phyloP scores from a whole-genome alignment of 768 basidiomycete species.

The Phlegmacium glaucopus region DNA sequence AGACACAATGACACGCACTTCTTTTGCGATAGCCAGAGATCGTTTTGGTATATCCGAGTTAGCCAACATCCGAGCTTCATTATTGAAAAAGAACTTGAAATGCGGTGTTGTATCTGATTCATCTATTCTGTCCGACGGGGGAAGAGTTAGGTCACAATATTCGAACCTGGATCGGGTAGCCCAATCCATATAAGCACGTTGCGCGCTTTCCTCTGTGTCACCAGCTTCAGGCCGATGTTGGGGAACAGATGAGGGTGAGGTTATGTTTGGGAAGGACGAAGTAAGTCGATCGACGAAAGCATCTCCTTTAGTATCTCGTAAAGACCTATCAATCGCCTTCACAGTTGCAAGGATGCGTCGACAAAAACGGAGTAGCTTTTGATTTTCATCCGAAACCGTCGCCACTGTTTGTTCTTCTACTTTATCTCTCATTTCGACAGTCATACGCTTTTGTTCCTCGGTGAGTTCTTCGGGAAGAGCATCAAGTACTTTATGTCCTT shows the following conservation, averaged over 20 bases:
- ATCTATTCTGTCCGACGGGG: constrained; percentile 20
- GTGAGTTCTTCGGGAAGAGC: constrained; percentile 63
- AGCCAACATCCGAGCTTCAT: constrained; percentile 80
- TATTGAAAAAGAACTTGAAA: constrained; percentile 81
- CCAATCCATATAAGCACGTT: constrained; percentile 80
- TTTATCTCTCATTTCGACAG: constrained; percentile 62
- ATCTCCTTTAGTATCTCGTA: constrained; percentile 87
- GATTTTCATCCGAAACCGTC: constrained; percentile 67
- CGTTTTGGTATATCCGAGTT: constrained; percentile 87
- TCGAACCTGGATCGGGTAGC: constrained; percentile 80
- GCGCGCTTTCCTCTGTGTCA: constrained; percentile 61
- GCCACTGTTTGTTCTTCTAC: constrained; percentile 46
- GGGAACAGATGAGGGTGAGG: constrained; percentile 35
- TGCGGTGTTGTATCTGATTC: constrained; percentile 57
- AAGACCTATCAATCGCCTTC: constrained; percentile 80
- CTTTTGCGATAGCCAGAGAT: constrained; percentile 92
- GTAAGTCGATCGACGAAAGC: constrained; percentile 80
- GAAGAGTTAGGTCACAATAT: constrained; percentile 80
- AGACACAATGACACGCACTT: constrained; percentile 41
- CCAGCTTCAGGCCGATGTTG: constrained; percentile 46
- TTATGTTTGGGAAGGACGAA: constrained; percentile 71
- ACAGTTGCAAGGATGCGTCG: constrained; percentile 81
- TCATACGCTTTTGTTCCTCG: constrained; percentile 89
- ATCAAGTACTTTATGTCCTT: constrained; percentile 54
- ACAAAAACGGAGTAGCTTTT: constrained; percentile 78